Evolutionary conservation across 768 basidiomycete genomes (phyloP).

Genomic region (Rhodocollybia butyracea): DNA sequence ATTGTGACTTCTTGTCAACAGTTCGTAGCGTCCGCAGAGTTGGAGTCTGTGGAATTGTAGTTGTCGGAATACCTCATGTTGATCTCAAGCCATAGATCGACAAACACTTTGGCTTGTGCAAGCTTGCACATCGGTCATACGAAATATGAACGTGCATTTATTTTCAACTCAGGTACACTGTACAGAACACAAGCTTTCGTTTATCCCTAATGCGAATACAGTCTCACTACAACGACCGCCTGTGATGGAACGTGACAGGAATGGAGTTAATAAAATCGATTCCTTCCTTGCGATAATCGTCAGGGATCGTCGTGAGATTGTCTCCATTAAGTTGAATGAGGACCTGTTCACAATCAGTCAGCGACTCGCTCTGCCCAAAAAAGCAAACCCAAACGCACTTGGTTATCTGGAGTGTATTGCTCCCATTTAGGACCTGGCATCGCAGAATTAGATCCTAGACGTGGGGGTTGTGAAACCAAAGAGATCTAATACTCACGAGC

Average conservation of each 20-base stretch:
- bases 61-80: too few species aligned
- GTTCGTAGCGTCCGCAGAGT: too few species aligned
- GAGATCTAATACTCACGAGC: slow-evolving; percentile 14
- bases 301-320: slow-evolving; percentile 23
- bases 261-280: slow-evolving; percentile 23
- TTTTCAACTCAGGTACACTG: too few species aligned
- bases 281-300: slow-evolving; percentile 23
- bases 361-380: too few species aligned
- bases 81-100: too few species aligned
- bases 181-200: too few species aligned
- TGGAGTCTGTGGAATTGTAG: too few species aligned
- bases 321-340: slow-evolving; percentile 25
- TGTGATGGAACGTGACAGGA: slow-evolving; percentile 23
- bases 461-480: neutral
- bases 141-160: too few species aligned
- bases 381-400: neutral
- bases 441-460: neutral
- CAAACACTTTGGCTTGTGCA: too few species aligned
- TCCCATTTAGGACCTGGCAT: slow-evolving; percentile 10
- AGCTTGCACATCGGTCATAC: too few species aligned
- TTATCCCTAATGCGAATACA: neutral
- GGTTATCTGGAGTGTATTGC: slow-evolving; percentile 9
- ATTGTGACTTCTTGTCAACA: too few species aligned
- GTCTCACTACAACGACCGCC: slow-evolving; percentile 7
- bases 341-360: slow-evolving; percentile 9